phyloP scores from a whole-genome alignment of 768 basidiomycete species.

The Tricholoma terreum region DNA sequence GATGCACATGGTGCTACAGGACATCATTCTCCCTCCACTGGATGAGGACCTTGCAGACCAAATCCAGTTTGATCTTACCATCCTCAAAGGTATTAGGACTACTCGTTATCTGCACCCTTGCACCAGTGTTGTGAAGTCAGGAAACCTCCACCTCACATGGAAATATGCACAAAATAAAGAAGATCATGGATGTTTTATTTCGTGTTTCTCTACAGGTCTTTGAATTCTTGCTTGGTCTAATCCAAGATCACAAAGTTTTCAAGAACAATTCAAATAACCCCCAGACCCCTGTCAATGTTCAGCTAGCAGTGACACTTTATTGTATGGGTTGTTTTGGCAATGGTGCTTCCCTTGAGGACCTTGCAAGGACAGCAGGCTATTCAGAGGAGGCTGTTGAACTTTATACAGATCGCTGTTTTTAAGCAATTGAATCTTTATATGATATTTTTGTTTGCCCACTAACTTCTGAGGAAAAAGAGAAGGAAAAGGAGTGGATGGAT shows the following conservation, averaged over 20 bases:
- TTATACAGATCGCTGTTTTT: too few relatives aligned
- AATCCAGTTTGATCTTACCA: too few relatives aligned
- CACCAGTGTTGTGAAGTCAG: conserved; percentile 8
- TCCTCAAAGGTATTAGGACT: too few relatives aligned
- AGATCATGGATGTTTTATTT: conserved; percentile 12
- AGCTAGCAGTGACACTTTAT: too few relatives aligned
- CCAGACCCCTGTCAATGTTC: too few relatives aligned
- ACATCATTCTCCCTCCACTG: too few relatives aligned
- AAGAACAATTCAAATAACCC: too few relatives aligned
- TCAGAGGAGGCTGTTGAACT: neutral
- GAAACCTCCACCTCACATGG: conserved; percentile 17
- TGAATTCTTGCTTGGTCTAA: conserved; percentile 8
- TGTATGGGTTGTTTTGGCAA: too few relatives aligned
- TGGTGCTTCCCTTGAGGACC: conserved; percentile 11
- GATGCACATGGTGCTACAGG: too few relatives aligned
- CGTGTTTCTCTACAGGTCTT: conserved; percentile 13
- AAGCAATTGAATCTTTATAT: neutral
- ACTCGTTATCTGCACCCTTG: too few relatives aligned
- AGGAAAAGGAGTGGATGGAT: conserved; percentile 9
- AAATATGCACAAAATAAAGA: conserved; percentile 9
- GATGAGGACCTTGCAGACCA: too few relatives aligned
- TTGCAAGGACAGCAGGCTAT: too few relatives aligned
- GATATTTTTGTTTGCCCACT: conserved; percentile 4
- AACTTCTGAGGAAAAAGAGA: conserved; percentile 2
- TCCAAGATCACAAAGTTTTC: conserved; percentile 9